Conservation (phyloP, 1,284 basidiomycete species). For the Veloboletus limbatus region DNA sequence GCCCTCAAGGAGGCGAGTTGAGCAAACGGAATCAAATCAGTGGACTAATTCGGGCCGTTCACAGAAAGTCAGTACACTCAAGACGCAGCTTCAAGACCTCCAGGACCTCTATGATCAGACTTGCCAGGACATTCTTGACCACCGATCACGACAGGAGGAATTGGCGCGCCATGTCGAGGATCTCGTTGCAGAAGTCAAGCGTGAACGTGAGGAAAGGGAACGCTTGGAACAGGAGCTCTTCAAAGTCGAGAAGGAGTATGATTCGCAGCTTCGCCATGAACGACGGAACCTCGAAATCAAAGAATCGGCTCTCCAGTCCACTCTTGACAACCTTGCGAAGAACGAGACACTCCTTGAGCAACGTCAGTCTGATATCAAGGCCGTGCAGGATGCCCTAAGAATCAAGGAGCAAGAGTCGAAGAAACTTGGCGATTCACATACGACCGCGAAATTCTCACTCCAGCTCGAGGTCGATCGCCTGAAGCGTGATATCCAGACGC, state of each 20-base stretch:
- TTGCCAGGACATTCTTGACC: constrained; percentile 56
- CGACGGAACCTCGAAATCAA: constrained; percentile 63
- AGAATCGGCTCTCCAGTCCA: constrained; percentile 60
- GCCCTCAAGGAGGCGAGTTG: constrained; percentile 75
- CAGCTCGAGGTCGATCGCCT: constrained; percentile 90
- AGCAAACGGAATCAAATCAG: not conserved
- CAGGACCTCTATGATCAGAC: constrained; percentile 60
- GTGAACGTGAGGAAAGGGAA: constrained; percentile 55
- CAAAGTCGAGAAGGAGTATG: constrained; percentile 56
- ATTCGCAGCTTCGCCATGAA: constrained; percentile 54
- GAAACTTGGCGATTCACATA: constrained; percentile 69
- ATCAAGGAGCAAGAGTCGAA: constrained; percentile 58
- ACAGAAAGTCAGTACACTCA: constrained; percentile 65
- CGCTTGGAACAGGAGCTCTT: constrained; percentile 55
- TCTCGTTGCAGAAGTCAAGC: constrained; percentile 62
- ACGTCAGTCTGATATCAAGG: constrained; percentile 69
- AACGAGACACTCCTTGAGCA: constrained; percentile 59
- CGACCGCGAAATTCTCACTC: constrained; percentile 81
- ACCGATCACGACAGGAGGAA: constrained; percentile 69
- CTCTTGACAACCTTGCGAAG: constrained; percentile 59
- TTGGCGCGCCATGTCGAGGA: constrained; percentile 74
- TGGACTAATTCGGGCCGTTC: constrained; percentile 6
- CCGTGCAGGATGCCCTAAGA: constrained; percentile 73
- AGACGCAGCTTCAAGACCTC: constrained; percentile 60
- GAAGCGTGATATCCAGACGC: constrained; percentile 78